Evolutionary conservation across 495 filamentous ascomycete genomes (phyloP).

Genomic region (Neurospora intermedia): DNA sequence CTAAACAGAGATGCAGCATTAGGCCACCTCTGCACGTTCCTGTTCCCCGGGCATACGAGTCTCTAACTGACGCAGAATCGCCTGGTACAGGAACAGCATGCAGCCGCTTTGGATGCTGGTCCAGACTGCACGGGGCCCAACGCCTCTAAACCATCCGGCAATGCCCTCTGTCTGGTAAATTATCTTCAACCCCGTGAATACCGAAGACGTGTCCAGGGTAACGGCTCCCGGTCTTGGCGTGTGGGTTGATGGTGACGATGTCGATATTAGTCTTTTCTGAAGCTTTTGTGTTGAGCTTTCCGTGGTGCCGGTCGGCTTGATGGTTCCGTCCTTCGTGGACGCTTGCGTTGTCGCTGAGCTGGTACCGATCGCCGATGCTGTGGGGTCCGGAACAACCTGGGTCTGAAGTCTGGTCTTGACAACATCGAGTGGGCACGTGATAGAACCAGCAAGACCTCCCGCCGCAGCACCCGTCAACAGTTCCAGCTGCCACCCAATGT

Average conservation of each 20-base stretch:
- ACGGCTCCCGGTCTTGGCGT: conserved; percentile 61
- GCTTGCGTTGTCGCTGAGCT: background rate
- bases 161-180: conserved; percentile 86
- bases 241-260: conserved; percentile 71
- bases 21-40: background rate
- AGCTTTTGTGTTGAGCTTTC: conserved; percentile 23
- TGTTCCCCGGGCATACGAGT: conserved; percentile 30
- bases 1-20: conserved; percentile 12
- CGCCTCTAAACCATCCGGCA: conserved; percentile 85
- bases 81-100: conserved; percentile 95
- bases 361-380: background rate
- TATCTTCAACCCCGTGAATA: conserved; percentile 70
- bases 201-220: conserved; percentile 76
- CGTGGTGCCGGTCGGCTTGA: background rate
- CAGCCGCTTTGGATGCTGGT: conserved; percentile 94
- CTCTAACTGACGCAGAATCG: conserved; percentile 67
- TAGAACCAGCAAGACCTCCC: conserved; percentile 84
- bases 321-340: conserved; percentile 9
- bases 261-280: conserved; percentile 65
- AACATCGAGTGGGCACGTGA: conserved; percentile 93
- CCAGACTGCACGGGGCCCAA: conserved; percentile 91
- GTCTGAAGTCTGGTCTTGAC: conserved; percentile 98
- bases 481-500: conserved; percentile 78
- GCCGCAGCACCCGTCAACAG: conserved; percentile 85
- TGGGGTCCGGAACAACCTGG: conserved; percentile 51